These are phyloP conservation scores for Penicillium concentricum DNA, from an alignment of 2,329 filamentous ascomycete genomes.

Conservation along the genomic window DNA sequence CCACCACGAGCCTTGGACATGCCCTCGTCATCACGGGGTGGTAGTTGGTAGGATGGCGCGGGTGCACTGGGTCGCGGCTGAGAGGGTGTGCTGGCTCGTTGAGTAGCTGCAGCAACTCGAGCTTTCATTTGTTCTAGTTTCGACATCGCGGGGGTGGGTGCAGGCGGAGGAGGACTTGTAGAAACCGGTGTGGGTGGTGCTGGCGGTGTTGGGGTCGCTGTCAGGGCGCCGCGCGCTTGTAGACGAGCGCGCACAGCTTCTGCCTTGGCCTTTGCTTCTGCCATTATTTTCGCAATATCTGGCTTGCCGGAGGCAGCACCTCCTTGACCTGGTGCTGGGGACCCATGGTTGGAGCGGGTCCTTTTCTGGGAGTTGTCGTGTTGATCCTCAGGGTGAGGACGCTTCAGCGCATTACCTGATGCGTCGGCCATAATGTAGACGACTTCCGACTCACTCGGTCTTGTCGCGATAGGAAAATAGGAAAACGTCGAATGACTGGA, in stretches of 20 bases:
- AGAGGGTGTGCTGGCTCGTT: constrained; percentile 44
- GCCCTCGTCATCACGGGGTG: constrained; percentile 50
- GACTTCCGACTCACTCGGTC: constrained; percentile 10
- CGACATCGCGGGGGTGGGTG: constrained; percentile 51
- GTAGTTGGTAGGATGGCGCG: constrained; percentile 39
- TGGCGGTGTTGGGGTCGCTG: constrained; percentile 23
- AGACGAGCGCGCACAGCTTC: constrained; percentile 50
- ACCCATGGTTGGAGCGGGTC: constrained; percentile 52
- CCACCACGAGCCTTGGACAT: constrained; percentile 60
- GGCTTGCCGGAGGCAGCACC: constrained; percentile 35
- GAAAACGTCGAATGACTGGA: neutral
- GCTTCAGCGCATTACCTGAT: constrained; percentile 47
- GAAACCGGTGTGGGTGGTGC: constrained; percentile 26
- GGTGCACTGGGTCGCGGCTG: constrained; percentile 47
- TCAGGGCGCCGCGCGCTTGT: constrained; percentile 38
- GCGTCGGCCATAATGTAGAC: constrained; percentile 42
- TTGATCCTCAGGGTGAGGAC: constrained; percentile 50
- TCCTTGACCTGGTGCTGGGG: constrained; percentile 43
- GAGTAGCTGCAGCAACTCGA: constrained; percentile 72
- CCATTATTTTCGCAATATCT: constrained; percentile 50
- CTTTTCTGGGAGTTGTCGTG: constrained; percentile 47
- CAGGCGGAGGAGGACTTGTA: constrained; percentile 39
- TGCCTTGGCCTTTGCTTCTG: constrained; percentile 50
- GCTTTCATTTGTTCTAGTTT: constrained; percentile 78
- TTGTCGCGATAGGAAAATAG: neutral